Percentiles rank a stretch among this genome's conserved stretches.
phyloP scores from a whole-genome alignment of 2,329 filamentous ascomycete genomes.

The Cytospora piceicola region DNA sequence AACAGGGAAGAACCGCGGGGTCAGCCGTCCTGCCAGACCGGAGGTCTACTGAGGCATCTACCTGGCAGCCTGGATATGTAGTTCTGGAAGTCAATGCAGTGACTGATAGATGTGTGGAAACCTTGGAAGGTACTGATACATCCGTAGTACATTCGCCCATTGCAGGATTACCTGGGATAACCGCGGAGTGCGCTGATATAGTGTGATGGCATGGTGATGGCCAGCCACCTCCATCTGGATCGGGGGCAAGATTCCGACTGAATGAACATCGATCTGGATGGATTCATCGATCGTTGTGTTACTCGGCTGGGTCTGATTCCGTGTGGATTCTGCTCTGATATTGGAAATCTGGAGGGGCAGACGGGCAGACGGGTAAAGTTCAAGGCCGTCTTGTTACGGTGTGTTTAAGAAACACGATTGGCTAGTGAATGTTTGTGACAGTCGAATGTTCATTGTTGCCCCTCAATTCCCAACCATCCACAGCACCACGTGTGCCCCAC shows the following conservation, averaged over 20 bases:
- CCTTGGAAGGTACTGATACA: no score
- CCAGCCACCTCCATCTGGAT: background rate
- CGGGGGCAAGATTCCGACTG: background rate
- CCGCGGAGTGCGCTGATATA: no score
- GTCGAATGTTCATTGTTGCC: slow-evolving; percentile 5
- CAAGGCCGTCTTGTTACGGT: background rate
- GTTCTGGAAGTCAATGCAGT: background rate
- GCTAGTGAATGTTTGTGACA: background rate
- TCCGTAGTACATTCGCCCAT: no score
- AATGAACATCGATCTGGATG: background rate
- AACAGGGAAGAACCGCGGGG: background rate
- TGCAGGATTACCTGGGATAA: background rate
- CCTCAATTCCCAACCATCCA: slow-evolving; percentile 14
- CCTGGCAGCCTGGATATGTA: no score
- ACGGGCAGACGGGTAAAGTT: background rate
- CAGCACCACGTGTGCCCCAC: slow-evolving; percentile 21
- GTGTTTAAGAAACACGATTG: background rate
- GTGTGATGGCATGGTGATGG: background rate
- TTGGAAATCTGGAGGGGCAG: background rate
- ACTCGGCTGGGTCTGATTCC: background rate
- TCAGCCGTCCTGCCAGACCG: background rate
- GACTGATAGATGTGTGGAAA: background rate
- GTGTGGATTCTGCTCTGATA: background rate
- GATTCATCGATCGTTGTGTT: background rate
- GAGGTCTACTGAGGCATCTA: background rate